These are phyloP conservation scores for Hypomontagnella submonticulosa DNA, from an alignment of 495 filamentous ascomycete species.

Conservation along the genomic window DNA sequence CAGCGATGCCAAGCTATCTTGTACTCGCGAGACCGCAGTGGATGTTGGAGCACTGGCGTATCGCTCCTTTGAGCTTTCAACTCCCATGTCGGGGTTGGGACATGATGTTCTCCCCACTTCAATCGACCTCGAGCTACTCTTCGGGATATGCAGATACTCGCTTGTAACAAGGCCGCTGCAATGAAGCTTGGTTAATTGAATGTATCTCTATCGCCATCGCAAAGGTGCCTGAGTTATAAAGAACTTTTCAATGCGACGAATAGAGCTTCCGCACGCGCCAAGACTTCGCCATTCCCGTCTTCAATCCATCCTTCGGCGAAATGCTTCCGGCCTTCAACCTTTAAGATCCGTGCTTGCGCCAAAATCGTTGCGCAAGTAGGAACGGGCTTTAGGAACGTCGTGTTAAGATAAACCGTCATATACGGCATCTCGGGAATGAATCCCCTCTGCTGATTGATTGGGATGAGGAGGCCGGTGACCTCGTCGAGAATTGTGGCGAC, in stretches of 20 bases:
- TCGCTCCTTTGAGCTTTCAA: no score
- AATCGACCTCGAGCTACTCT: no score
- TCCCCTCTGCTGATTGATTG: conserved; percentile 55
- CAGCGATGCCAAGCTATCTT: no score
- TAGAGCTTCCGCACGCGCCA: conserved; percentile 60
- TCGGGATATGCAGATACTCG: no score
- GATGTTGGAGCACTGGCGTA: no score
- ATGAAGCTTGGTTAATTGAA: no score
- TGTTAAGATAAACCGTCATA: conserved; percentile 70
- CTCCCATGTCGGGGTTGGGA: no score
- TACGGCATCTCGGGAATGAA: conserved; percentile 33
- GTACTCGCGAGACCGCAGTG: no score
- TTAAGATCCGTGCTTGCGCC: conserved; percentile 56
- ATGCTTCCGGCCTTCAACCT: conserved; percentile 59
- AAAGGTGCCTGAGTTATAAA: conserved; percentile 3
- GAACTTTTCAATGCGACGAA: conserved; percentile 53
- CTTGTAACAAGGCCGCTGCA: no score
- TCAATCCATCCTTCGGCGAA: conserved; percentile 56
- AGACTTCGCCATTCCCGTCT: conserved; percentile 51
- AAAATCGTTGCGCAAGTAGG: conserved; percentile 63
- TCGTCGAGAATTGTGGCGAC: conserved; percentile 68
- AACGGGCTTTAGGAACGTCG: conserved; percentile 65
- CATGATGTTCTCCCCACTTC: no score
- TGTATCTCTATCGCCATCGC: no score
- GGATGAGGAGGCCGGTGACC: conserved; percentile 62